Evolutionary conservation across 2,329 filamentous ascomycete species (phyloP), one percentile per base, ranked within the genome.

Genomic region (Colletotrichum trifolii): DNA sequence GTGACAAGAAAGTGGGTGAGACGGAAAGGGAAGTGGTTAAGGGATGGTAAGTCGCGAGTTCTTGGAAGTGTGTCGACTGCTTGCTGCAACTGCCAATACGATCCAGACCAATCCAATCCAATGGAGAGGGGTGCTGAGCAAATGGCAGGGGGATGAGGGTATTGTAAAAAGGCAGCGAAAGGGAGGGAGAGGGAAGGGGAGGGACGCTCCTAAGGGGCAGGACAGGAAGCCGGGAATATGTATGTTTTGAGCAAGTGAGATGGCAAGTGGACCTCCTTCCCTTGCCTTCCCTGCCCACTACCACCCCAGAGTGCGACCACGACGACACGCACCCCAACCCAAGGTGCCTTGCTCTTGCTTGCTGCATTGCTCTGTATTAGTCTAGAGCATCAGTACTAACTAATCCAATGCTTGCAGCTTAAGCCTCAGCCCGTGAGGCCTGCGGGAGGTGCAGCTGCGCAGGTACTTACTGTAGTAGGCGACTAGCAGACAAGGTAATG

Each of bases 241-340:
- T 65, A 65, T 62, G 62, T 62, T 65, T 65, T 62, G 58, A 65
- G 62, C 62, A 57, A 64, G 57, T 63, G 60, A 63, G 54, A 59
- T 63, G 38, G 40, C 17, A 53, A 12, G 57, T 64, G 62, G 62
- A 55, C 43, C 43, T 48, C 45, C 25, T 25, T 25, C 17, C 47
- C 53, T 12, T n/a, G 46, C 46, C 33, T 47, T n/a, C 42, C 34
- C 42, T 25, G 34, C 42, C 38, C 50, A 25, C 33, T 15, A n/a
- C 42, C 42, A 15, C 42, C 42, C 42, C 42, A 43, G 25, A 25
- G 25, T 25, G 25, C 25, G 25, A 25, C 25, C 25, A 25, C 25
- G 25, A 25, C 25, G 25, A 25, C 25, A 25, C 25, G 4, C 25
- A 25, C 25, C 25, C 25, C 25, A 25, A 25, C 25, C 25, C 4